Base-by-base conservation (phyloP, 1,284 basidiomycete genomes). In the Gymnopus androsaceus region DNA sequence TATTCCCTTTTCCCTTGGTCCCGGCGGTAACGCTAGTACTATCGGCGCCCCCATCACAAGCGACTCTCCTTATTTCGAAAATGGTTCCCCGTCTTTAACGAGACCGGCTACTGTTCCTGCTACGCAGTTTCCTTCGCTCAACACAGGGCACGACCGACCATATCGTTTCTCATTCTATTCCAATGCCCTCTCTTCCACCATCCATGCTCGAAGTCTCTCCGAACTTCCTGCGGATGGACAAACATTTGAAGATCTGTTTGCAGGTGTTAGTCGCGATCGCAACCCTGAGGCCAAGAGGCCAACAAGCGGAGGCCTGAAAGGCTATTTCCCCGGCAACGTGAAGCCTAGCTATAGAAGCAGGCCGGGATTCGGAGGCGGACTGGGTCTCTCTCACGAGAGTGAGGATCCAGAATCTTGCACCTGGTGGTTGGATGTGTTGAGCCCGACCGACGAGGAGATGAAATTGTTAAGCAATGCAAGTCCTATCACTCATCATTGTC, bases 81-180 rank as follows among this genome's bases (percentile, higher is more conserved):
- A 48, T n/a, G 31, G 62, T 45, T 19, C 17, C 21, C 61, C 61
- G n/a, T 57, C 62, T 47, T 53, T 58, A n/a, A 55, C 57, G 54
- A 61, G 41, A 8, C n/a, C 51, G 7, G 37, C 51, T 31, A 41
- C 38, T 19, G 40, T 34, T 19, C 51, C 51, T 6, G 40, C 49
- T 15, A 25, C 48, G n/a, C 33, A 50, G 25, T 37, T 21, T n/a
- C 37, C 49, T 30, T 40, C 38, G 19, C 51, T 52, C 21, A 71
- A 78, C 61, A 71, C 77, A 2, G 89, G 90, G 0, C 88, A 95
- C 67, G 93, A 95, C 65, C 79, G 92, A 67, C 96, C 95, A 6
- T 99, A 98, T 69, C 84, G 97, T 31, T 99, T 99, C 75, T 98
- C 96, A 0, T 99, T 99, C 76, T 99, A 99, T 74, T 98, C 94